Conservation (phyloP, 495 filamentous ascomycete species). For the Podospora fimiseda region DNA sequence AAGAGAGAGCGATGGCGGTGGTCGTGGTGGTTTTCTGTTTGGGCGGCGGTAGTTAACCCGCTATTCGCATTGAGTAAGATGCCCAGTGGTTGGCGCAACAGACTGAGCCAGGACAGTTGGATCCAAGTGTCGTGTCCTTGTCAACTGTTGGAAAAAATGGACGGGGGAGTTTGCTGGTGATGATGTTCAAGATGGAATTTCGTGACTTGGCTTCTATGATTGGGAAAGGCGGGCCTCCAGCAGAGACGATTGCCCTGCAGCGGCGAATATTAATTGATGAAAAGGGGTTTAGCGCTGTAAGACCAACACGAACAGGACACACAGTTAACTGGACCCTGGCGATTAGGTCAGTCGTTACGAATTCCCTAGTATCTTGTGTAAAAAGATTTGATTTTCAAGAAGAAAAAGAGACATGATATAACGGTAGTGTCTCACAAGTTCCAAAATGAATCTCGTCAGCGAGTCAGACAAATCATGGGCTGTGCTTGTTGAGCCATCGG, state of each 20-base stretch:
- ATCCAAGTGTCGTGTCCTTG: neutral
- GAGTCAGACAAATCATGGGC: neutral
- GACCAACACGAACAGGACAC: neutral
- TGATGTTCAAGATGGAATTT: neutral
- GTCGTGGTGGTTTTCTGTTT: neutral
- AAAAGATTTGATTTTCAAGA: too few species aligned
- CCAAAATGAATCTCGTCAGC: neutral
- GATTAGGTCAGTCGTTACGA: too few species aligned
- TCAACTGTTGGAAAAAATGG: neutral
- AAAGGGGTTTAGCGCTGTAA: slow-evolving; percentile 12
- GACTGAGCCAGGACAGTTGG: too few species aligned
- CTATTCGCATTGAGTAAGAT: neutral
- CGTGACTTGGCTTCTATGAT: slow-evolving; percentile 1
- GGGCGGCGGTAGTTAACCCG: neutral
- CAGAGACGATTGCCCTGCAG: slow-evolving; percentile 12
- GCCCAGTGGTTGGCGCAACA: neutral
- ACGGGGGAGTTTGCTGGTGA: neutral
- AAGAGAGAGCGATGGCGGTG: neutral
- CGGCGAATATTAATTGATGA: slow-evolving; percentile 12
- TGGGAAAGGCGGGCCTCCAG: slow-evolving; percentile 4
- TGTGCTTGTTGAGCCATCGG: too few species aligned
- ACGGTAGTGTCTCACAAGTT: neutral
- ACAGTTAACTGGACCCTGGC: neutral
- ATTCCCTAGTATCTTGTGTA: too few species aligned
- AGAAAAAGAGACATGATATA: neutral